These are phyloP conservation scores for Leccinum arenicola DNA, from an alignment of 768 basidiomycete genomes.

Conservation along the genomic window DNA sequence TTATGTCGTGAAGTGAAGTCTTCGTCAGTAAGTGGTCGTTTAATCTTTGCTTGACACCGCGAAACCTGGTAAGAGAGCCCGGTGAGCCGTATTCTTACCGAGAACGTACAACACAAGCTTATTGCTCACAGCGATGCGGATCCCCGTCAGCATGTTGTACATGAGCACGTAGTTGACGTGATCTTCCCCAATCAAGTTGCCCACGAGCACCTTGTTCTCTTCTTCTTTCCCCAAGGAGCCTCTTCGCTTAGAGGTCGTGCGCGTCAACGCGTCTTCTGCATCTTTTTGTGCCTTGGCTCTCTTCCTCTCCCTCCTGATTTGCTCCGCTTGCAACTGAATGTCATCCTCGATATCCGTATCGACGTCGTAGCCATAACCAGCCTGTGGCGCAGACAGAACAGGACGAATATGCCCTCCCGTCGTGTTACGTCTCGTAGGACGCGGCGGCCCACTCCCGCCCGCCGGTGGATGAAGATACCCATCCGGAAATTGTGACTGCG, in stretches of 20 bases:
- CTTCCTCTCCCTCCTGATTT: constrained; percentile 81
- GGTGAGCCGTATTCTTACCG: constrained; percentile 4
- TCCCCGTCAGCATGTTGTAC: constrained; percentile 99
- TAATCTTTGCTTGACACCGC: constrained; percentile 93
- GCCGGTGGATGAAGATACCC: constrained; percentile 53
- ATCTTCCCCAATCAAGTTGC: constrained; percentile 96
- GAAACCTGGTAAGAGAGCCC: constrained; percentile 62
- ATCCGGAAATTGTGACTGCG: constrained; percentile 34
- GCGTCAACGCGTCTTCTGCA: constrained; percentile 56
- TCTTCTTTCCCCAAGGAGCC: constrained; percentile 32
- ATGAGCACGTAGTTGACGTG: constrained; percentile 99
- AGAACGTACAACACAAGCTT: not conserved
- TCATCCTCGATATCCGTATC: constrained; percentile 46
- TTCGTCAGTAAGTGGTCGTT: constrained; percentile 76
- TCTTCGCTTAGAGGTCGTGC: constrained; percentile 21
- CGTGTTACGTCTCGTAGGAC: constrained; percentile 64
- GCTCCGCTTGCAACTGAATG: constrained; percentile 87
- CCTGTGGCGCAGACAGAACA: constrained; percentile 29
- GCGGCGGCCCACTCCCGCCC: constrained; percentile 24
- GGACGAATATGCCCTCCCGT: constrained; percentile 50
- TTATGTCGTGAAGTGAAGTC: constrained; percentile 91
- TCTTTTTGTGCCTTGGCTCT: constrained; percentile 64
- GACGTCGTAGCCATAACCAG: constrained; percentile 37
- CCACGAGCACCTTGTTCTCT: constrained; percentile 69
- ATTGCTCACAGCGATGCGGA: constrained; percentile 80